Base-by-base conservation (phyloP, 805 yeast species). In the Tetrapisispora nanseiensis region DNA sequence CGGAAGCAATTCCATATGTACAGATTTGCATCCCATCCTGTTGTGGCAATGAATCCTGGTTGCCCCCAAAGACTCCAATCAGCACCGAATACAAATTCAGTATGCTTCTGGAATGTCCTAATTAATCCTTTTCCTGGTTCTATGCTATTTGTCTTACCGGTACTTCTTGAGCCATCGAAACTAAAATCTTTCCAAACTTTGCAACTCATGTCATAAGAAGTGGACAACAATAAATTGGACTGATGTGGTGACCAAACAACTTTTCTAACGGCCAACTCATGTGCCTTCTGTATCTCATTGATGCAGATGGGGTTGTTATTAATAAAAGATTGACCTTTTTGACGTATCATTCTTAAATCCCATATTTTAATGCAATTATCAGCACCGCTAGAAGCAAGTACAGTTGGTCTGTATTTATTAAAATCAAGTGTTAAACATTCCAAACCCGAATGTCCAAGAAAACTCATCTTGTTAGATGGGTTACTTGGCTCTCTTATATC, bases 51-150 rank as follows among this genome's bases (percentile, higher is more conserved):
- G 87, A 92, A 89, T 1, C 97, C 97, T 1, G 92, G 94, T 51
- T 79, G 80, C 3, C 97, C 98, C 97, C 97, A 90, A 40, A 92
- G 63, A 50, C 95, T 82, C 84, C 95, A 92, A 66, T 92, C 97
- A 49, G 89, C 82, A 15, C 94, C 97, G 51, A 84, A 76, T 1
- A 83, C 96, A 65, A 90, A 90, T 67, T 90, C 98, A 23, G 77
- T 72, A 65, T 92, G 97, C 41, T 63, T 65, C 19, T 72, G 69
- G 68, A 86, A 85, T 15, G 72, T 71, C 7, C 75, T 75, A 29
- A 70, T 63, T 29, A 80, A 68, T 0, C 83, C 82, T 19, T 67
- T 67, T 16, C 72, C 70, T 8, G 42, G 69, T 40, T 63, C 69
- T 32, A 71, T 48, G 48, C 72, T 64, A 39, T 73, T 74, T 31